These are phyloP conservation scores for Clathrospora elynae DNA, from an alignment of 2,329 filamentous ascomycete genomes.

Conservation along the genomic window DNA sequence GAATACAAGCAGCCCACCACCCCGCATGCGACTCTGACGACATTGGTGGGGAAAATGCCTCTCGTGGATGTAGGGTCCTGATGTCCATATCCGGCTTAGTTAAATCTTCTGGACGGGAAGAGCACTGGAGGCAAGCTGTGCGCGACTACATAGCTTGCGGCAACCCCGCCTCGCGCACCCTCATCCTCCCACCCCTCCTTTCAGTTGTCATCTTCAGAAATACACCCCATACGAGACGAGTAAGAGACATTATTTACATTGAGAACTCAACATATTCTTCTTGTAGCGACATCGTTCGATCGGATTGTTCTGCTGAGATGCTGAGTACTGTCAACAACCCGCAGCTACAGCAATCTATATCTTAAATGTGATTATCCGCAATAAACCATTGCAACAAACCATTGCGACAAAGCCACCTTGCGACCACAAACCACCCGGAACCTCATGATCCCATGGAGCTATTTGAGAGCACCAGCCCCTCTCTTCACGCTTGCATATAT, in stretches of 20 bases:
- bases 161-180: constrained; percentile 35
- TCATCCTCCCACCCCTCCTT: constrained; percentile 6
- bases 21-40: constrained; percentile 34
- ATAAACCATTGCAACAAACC: constrained; percentile 3
- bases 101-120: constrained; percentile 7
- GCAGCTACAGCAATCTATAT: constrained; percentile 4
- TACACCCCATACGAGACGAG: constrained; percentile 1
- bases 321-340: constrained; percentile 6
- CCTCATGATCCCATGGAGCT: constrained; percentile 7
- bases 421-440: constrained; percentile 9
- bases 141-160: constrained; percentile 27
- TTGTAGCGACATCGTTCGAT: constrained; percentile 2
- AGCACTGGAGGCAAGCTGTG: constrained; percentile 15
- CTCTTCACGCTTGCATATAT: background rate
- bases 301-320: constrained; percentile 3
- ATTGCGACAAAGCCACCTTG: constrained; percentile 9
- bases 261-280: constrained; percentile 13
- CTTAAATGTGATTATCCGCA: no score
- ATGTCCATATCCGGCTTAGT: constrained; percentile 32
- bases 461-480: constrained; percentile 18
- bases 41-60: constrained; percentile 36
- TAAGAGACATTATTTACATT: constrained; percentile 8
- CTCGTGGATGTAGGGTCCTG: constrained; percentile 35
- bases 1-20: constrained; percentile 15
- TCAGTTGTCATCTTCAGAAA: constrained; percentile 1